Conservation (phyloP, 2,329 filamentous ascomycete genomes). For the Colletotrichum incanum region DNA sequence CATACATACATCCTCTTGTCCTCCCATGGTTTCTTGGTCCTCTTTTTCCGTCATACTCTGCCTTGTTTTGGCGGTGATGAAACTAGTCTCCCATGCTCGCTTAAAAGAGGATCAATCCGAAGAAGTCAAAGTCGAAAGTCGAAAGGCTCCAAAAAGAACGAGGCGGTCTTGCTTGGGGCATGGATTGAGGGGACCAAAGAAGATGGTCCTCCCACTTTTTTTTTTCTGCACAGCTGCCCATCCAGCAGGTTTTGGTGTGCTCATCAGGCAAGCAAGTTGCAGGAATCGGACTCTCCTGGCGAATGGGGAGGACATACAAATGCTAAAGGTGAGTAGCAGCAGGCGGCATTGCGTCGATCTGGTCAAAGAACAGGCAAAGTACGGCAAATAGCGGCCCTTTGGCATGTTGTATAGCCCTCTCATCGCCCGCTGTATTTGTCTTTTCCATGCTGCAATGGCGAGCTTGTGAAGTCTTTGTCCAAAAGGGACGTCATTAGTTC, state of each 20-base stretch:
- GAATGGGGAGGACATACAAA: constrained; percentile 30
- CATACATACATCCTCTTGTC: constrained; percentile 8
- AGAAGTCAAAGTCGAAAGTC: neutral
- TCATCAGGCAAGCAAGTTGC: constrained; percentile 38
- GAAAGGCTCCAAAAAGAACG: neutral
- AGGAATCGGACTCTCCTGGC: constrained; percentile 38
- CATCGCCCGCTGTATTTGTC: neutral
- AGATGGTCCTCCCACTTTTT: constrained; percentile 40
- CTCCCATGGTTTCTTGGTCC: neutral
- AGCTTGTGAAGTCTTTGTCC: neutral
- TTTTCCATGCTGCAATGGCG: constrained; percentile 10
- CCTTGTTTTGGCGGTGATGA: neutral
- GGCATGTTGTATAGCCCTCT: neutral
- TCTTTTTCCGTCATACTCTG: neutral
- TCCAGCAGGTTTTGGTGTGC: constrained; percentile 41
- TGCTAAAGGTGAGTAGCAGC: constrained; percentile 12
- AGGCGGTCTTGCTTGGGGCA: constrained; percentile 1
- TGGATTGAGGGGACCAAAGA: constrained; percentile 15
- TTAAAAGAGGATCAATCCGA: neutral
- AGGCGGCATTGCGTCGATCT: constrained; percentile 26
- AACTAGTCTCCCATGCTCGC: neutral
- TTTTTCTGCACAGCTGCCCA: constrained; percentile 42
- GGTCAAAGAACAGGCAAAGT: constrained; percentile 12
- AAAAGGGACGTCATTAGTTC: constrained; percentile 27
- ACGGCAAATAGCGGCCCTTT: constrained; percentile 5